These are phyloP conservation scores for Helianthus annuus DNA, from an alignment of 129 eudicot species.

Conservation along the genomic window HanXRQr2.0-SUNRISE NC_035441.2:111116575-111117074, in stretches of 20 bases:
- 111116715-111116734: neutral
- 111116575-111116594: no score
- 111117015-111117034: slow-evolving; percentile 89
- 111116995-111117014: slow-evolving; percentile 55
- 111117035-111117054: slow-evolving; percentile 23
- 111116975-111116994: slow-evolving; percentile 36
- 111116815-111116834: slow-evolving; percentile 35
- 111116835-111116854: slow-evolving; percentile 51
- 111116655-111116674: no score
- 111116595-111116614: no score
- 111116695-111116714: neutral
- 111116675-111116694: no score
- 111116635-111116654: no score
- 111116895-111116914: slow-evolving; percentile 29
- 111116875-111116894: slow-evolving; percentile 54
- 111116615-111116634: no score
- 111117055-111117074: neutral
- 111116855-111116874: slow-evolving; percentile 74
- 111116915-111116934: slow-evolving; percentile 36
- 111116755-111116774: neutral
- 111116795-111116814: slow-evolving; percentile 40
- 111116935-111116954: slow-evolving; percentile 37
- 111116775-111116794: slow-evolving; percentile 6
- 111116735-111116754: neutral
- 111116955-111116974: slow-evolving; percentile 30